These are phyloP conservation scores for Tolypocladium endophyticum DNA, from an alignment of 2,329 filamentous ascomycete species.

Conservation along the genomic window DNA sequence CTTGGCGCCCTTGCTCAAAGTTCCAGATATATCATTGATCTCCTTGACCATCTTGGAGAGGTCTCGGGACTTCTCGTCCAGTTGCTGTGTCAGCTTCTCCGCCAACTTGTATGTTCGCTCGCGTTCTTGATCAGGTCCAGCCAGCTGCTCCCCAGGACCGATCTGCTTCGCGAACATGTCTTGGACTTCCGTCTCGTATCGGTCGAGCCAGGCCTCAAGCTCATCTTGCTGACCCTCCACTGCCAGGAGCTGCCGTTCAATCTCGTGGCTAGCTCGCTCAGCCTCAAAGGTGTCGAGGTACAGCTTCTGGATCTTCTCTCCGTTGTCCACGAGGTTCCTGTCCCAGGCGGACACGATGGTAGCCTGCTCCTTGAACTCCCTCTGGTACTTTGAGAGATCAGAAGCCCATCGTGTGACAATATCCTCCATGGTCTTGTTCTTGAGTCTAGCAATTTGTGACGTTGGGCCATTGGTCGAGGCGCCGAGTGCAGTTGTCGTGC, in stretches of 20 bases:
- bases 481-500: slow-evolving; percentile 37
- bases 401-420: slow-evolving; percentile 96
- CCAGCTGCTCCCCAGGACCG: slow-evolving; percentile 62
- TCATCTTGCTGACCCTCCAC: slow-evolving; percentile 93
- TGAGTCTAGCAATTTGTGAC: slow-evolving; percentile 79
- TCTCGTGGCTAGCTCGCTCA: slow-evolving; percentile 83
- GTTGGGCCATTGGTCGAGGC: slow-evolving; percentile 71
- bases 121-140: slow-evolving; percentile 88
- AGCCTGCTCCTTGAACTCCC: slow-evolving; percentile 88
- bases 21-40: slow-evolving; percentile 87
- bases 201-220: slow-evolving; percentile 75
- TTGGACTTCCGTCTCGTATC: slow-evolving; percentile 86
- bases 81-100: slow-evolving; percentile 79
- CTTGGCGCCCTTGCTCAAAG: slow-evolving; percentile 79
- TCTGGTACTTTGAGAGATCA: slow-evolving; percentile 90
- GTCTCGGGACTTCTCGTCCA: slow-evolving; percentile 91
- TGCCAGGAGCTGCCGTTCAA: slow-evolving; percentile 79
- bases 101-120: slow-evolving; percentile 94
- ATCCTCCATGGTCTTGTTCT: slow-evolving; percentile 99
- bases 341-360: slow-evolving; percentile 85
- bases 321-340: slow-evolving; percentile 82
- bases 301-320: slow-evolving; percentile 86
- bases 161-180: slow-evolving; percentile 74
- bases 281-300: slow-evolving; percentile 90
- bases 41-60: slow-evolving; percentile 95